Base-by-base conservation (phyloP, 345 rosid species). In the Citropsis articulata region DNA sequence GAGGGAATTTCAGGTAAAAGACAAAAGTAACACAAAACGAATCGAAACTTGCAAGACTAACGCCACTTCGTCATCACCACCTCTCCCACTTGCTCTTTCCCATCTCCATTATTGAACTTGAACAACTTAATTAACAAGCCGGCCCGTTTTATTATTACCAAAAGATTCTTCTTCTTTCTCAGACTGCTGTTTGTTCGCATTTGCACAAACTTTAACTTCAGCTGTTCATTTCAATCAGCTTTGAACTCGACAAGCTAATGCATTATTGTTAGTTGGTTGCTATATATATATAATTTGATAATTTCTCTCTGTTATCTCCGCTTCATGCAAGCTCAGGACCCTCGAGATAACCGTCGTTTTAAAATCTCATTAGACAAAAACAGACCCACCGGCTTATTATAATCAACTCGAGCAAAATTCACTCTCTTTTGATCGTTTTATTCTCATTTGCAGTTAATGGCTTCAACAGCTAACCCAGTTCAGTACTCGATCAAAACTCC, bases 1-100 rank as follows among this genome's bases (percentile, higher is more conserved):
- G 84, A 84, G 82, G 84, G 84, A 83, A 77, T 8, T 36, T 22
- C 12, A 22, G 38, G 74, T 40, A 73, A 66, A 79, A 74, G 75
- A 82, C 81, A 74, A 77, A 38, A 48, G 50, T 10, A 45, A 45
- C 50, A 3, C 1, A 45, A 45, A 45, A 18, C 72, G 64, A 68
- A 69, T 38, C 65, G 25, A 67, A 78, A 77, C 65, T 66, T 22
- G 60, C 25, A 7, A 48, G 53, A 36, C n/a, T 35, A 53, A 36
- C 18, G 16, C 48, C 69, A 9, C 27, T 35, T n/a, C 71, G 12
- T 65, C 33, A 1, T 19, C 59, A 16, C 19, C 30, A 25, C 9
- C 13, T 40, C 45, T 9, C 45, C 10, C 45, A 2, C 10, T 38
- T 8, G 45, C 28, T 19, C 30, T 28, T 28, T 38, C 22, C 24